These are phyloP conservation scores for Claviceps quebecensis DNA, from an alignment of 2,329 filamentous ascomycete genomes.

Conservation along the genomic window DNA sequence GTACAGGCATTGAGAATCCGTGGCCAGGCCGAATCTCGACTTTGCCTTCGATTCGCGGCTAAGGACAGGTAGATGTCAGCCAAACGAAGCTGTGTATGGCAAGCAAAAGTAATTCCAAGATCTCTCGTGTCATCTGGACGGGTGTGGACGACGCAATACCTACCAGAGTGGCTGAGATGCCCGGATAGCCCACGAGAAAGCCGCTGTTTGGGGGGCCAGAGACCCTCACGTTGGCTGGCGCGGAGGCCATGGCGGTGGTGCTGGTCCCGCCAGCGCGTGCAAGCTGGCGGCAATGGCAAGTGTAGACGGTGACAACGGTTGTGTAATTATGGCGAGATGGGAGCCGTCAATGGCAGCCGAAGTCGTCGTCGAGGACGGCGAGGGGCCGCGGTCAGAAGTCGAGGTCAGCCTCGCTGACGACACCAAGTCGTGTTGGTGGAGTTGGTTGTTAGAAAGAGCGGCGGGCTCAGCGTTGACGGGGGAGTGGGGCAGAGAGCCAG, in stretches of 20 bases:
- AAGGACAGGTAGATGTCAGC: conserved; percentile 3
- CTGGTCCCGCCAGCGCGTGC: conserved; percentile 6
- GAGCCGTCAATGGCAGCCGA: not conserved
- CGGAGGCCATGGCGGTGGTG: conserved; percentile 18
- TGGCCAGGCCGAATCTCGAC: conserved; percentile 85
- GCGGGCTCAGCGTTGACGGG: too few species aligned
- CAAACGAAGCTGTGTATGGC: not conserved
- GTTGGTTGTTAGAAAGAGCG: too few species aligned
- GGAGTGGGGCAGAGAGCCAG: too few species aligned
- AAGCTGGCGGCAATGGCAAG: conserved; percentile 5
- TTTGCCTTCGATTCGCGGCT: conserved; percentile 95
- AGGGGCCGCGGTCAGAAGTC: not conserved
- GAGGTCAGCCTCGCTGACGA: conserved; percentile 1
- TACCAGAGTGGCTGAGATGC: conserved; percentile 94
- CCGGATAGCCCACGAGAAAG: conserved; percentile 92
- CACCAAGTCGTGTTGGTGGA: not conserved
- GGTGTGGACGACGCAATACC: conserved; percentile 25
- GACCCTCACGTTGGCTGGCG: conserved; percentile 58
- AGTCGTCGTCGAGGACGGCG: conserved; percentile 1
- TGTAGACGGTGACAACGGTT: not conserved
- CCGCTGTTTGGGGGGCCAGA: conserved; percentile 94
- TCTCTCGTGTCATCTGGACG: not conserved
- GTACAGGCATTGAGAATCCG: conserved; percentile 77
- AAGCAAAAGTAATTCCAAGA: not conserved
- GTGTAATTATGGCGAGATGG: not conserved